Conservation (phyloP, 768 basidiomycete genomes). For the Ephemerocybe angulata region DNA sequence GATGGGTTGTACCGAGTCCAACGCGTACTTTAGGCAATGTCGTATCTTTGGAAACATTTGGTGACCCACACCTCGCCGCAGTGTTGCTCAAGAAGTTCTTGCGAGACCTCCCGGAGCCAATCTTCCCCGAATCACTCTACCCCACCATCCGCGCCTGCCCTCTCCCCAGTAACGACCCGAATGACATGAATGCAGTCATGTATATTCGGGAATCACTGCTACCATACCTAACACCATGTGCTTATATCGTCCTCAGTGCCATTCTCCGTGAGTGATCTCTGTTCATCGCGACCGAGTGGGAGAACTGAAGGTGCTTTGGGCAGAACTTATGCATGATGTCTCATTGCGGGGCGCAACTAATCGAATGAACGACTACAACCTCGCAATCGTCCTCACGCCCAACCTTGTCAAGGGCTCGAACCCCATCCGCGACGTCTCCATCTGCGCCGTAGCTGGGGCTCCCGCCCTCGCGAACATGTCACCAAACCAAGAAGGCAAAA, state of each 20-base stretch:
- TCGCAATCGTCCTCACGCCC: constrained; percentile 74
- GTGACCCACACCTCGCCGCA: constrained; percentile 76
- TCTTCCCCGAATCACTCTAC: constrained; percentile 73
- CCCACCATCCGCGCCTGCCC: constrained; percentile 68
- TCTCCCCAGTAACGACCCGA: constrained; percentile 42
- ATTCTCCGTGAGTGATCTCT: constrained; percentile 50
- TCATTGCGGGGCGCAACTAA: constrained; percentile 64
- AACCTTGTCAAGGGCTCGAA: constrained; percentile 73
- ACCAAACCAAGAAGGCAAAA: constrained; percentile 38
- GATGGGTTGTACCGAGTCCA: background rate
- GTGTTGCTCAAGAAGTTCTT: constrained; percentile 85
- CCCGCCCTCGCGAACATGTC: constrained; percentile 16
- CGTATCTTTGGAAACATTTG: constrained; percentile 71
- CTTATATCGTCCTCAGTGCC: constrained; percentile 69
- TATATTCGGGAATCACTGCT: constrained; percentile 72
- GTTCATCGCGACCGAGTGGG: constrained; percentile 2
- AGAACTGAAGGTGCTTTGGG: background rate
- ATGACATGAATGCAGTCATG: constrained; percentile 52
- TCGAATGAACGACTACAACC: constrained; percentile 81
- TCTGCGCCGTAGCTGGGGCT: constrained; percentile 60
- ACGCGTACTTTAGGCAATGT: constrained; percentile 55
- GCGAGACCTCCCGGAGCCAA: constrained; percentile 71
- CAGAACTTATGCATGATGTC: constrained; percentile 79
- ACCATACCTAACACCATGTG: constrained; percentile 64
- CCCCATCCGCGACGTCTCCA: constrained; percentile 66